Evolutionary conservation across 2,329 filamentous ascomycete genomes (phyloP).

Genomic region (Daldinia sp.): DNA sequence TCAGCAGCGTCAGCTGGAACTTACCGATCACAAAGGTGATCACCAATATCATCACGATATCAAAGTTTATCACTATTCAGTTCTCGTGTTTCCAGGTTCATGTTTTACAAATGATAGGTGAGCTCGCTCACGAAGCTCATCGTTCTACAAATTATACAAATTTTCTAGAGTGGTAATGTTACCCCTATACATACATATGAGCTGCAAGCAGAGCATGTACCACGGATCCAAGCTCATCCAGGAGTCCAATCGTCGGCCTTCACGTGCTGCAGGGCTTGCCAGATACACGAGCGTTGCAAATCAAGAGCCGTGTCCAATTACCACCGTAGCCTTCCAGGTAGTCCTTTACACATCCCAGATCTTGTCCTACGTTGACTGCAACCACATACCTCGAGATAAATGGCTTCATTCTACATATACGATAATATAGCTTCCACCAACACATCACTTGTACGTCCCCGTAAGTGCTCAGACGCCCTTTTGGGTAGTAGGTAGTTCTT

Average conservation of each 20-base stretch:
- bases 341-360: background rate
- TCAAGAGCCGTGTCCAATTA: conserved; percentile 11
- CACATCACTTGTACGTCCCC: conserved; percentile 13
- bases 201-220: conserved; percentile 3
- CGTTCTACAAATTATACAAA: conserved; percentile 6
- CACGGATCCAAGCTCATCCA: background rate
- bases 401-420: conserved; percentile 4
- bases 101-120: conserved; percentile 11
- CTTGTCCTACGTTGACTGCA: conserved; percentile 1
- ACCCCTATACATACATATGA: conserved; percentile 5
- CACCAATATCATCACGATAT: conserved; percentile 12
- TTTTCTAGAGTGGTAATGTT: background rate
- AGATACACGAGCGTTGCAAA: background rate
- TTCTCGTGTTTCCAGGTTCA: conserved; percentile 25
- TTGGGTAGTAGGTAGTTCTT: background rate
- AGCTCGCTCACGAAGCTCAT: background rate
- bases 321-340: background rate
- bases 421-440: conserved; percentile 13
- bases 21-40: conserved; percentile 25
- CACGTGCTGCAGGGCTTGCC: background rate
- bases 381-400: background rate
- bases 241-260: background rate
- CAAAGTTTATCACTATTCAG: conserved; percentile 13
- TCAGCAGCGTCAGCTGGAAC: conserved; percentile 11
- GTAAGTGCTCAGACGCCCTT: conserved; percentile 1